Evolutionary conservation across 805 yeast genomes (phyloP), one percentile per base, ranked within the genome.

Genomic region (Candida golubevii): DNA sequence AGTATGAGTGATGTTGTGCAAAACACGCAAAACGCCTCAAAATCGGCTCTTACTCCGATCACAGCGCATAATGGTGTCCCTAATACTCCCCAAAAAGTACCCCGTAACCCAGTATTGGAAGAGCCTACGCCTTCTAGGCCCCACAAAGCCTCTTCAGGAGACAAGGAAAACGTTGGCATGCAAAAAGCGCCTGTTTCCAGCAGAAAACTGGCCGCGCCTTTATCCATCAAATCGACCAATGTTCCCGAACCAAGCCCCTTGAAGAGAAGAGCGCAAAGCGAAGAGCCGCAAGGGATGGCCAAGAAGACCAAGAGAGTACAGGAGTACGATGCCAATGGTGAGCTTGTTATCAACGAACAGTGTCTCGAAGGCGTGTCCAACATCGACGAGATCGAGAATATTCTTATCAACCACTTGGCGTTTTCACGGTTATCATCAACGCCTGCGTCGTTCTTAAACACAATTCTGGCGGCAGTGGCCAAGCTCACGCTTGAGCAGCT

Each of bases 391-490:
- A 69, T 88, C 38, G 75, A 75, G 41, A 83, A 84, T 60, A 75
- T 88, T 9, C 68, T 89, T 39, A 75, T 81, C 37, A 93, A 93
- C 59, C 93, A 88, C 62, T 71, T 91, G 46, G 97, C 98, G 12
- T 93, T 86, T 65, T 86, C 97, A 5, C 77, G 96, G 46, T 74
- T 88, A 18, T 79, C 89, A 23, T 90, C 93, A 33, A 87, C 95
- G 0, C 97, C 98, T 6, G 72, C 91, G n/a, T 75, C 85, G 7
- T 75, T 76, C 36, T 68, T 91, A 45, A 78, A 75, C 39, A 70
- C 78, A n/a, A 81, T 87, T 23, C 79, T 81, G 58, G 77, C 77
- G 1, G 69, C 67, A 7, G 78, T 83, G 4, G 68, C 77, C 6
- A 61, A 65, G 6, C 57, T 84, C 36, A 54, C 75, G 5, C 65